These are phyloP conservation scores for Tarenaya hassleriana DNA, from an alignment of 345 rosid genomes.

Conservation along the genomic window DNA sequence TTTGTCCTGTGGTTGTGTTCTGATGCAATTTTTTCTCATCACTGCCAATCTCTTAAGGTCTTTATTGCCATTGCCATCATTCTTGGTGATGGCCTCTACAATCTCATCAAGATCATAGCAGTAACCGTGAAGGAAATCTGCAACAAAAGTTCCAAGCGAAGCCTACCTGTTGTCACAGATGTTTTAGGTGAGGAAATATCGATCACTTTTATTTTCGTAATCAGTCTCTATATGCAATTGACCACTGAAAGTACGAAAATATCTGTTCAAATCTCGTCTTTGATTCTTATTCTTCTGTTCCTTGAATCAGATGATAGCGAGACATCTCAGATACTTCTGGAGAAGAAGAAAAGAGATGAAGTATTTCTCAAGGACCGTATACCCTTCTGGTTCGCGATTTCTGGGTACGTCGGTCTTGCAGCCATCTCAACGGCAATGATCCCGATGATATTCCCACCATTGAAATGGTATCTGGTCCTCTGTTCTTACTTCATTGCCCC, in stretches of 20 bases:
- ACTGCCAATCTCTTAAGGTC: constrained; percentile 43
- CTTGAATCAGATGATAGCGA: constrained; percentile 39
- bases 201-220: constrained; percentile 9
- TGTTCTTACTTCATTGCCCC: constrained; percentile 80
- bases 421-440: constrained; percentile 73
- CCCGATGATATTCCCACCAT: constrained; percentile 72
- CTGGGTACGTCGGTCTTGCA: constrained; percentile 86
- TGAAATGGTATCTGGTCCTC: constrained; percentile 82
- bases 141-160: constrained; percentile 40
- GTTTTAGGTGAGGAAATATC: constrained; percentile 42
- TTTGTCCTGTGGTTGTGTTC: constrained; percentile 17
- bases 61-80: constrained; percentile 70
- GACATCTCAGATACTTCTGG: constrained; percentile 40
- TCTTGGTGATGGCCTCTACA: constrained; percentile 84
- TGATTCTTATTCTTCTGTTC: neutral
- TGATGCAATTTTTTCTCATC: constrained; percentile 27
- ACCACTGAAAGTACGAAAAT: constrained; percentile 3
- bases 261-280: too few relatives aligned
- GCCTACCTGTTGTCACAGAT: constrained; percentile 51
- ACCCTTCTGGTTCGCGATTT: constrained; percentile 67
- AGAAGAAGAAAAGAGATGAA: constrained; percentile 55
- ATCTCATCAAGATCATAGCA: constrained; percentile 59
- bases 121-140: constrained; percentile 47
- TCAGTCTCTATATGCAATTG: constrained; percentile 4
- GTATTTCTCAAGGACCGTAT: constrained; percentile 72